Conservation (phyloP, 2,329 filamentous ascomycete species). For the Fusarium concolor region DNA sequence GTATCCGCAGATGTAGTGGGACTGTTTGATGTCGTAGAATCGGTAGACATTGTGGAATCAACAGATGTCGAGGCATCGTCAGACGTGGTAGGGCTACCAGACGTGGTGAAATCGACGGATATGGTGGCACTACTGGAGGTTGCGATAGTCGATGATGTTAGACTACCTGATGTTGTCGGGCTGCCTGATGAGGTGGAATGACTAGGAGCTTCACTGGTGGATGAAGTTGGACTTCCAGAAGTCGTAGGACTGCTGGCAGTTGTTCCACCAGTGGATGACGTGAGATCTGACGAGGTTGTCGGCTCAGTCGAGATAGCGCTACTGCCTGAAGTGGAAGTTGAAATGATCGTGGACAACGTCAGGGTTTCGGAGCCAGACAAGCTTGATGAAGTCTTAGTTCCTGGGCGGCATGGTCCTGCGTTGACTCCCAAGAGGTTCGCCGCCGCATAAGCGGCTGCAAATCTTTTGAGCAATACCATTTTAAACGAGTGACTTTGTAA, state of each 20-base stretch:
- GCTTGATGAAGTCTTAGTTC: neutral
- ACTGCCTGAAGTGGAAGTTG: neutral
- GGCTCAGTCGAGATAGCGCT: rapidly evolving
- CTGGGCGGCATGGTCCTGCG: slow-evolving; percentile 4
- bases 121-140: neutral
- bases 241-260: neutral
- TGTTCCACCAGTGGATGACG: neutral
- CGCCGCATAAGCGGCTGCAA: slow-evolving; percentile 4
- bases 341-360: neutral
- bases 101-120: neutral
- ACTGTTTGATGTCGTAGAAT: rapidly evolving
- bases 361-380: neutral
- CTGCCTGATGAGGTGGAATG: neutral
- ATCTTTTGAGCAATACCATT: slow-evolving; percentile 12
- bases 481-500: slow-evolving; percentile 3
- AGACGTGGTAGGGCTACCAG: neutral
- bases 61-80: neutral
- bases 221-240: neutral
- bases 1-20: neutral
- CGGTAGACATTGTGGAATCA: neutral
- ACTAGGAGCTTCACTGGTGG: neutral
- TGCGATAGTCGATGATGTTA: neutral
- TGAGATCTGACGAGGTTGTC: neutral
- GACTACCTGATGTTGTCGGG: neutral
- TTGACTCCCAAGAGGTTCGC: neutral